Evolutionary conservation across 495 filamentous ascomycete genomes (phyloP), one percentile per base, ranked within the genome.

Genomic region (Pseudoneurospora amorphoporcata): DNA sequence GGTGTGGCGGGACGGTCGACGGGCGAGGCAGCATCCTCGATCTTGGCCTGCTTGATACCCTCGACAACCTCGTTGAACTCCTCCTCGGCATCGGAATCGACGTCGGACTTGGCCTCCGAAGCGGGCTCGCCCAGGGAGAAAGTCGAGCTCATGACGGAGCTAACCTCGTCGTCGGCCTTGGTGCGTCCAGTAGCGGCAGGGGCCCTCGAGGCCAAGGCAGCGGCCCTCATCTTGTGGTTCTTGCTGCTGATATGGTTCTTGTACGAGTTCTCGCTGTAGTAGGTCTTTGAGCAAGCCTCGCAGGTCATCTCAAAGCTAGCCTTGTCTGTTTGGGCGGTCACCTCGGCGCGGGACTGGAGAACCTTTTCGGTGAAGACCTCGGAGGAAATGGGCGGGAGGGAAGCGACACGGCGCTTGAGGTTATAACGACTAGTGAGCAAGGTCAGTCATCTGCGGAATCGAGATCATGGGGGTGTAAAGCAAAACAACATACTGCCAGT

Each of bases 281-380:
- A 99, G 32, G 91, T 92, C 84, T 95, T 96, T 76, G 92, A 90
- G 84, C 95, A 99, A 3, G 89, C 88, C 4, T 88, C 84, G 79
- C 95, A 99, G 16, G 85, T 80, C 75, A 90, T 94, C 78, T 97
- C 93, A 79, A 93, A 99, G 3, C 93, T 89, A 23, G 94, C 96
- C 83, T 92, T 93, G 69, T 94, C 92, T 61, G 93, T 94, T 69
- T 94, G 92, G 14, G 93, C 92, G 16, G 88, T 91, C 8, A 94
- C 90, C 6, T 88, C 88, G 39, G 93, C 93, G 78, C 97, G 92
- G 71, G 93, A 94, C 74, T 92, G 92, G n/a, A 98, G 85, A 42
- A 98, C 96, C 82, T 98, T 98, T 75, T 99, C 95, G 77, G 93
- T 92, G 82, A 99, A 99, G 7, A 91, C 85, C 80, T 98, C 95